Percentiles rank a stretch among this genome's conserved stretches.
These are phyloP conservation scores for Nakazawaea sp. DNA, from an alignment of 805 yeast genomes.

Conservation along the genomic window DNA sequence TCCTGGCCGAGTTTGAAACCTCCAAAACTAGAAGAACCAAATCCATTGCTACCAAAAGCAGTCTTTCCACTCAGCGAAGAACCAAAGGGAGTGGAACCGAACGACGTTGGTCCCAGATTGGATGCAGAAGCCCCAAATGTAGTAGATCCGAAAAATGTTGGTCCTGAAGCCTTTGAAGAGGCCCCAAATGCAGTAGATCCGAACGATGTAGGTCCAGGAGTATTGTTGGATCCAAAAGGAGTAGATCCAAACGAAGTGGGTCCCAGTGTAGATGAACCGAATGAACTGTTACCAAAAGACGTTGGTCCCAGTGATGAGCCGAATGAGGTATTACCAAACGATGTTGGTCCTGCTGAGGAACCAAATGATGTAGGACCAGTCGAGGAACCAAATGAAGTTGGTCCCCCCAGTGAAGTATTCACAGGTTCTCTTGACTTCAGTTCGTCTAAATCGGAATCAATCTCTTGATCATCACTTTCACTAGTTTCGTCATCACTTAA, in stretches of 20 bases:
- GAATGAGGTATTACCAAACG: not conserved
- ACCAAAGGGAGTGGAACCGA: constrained; percentile 16
- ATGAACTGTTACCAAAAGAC: constrained; percentile 7
- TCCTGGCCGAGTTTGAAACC: too few species aligned
- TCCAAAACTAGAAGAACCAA: constrained; percentile 12
- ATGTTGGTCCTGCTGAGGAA: not conserved
- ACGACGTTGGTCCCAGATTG: constrained; percentile 9
- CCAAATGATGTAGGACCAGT: constrained; percentile 11
- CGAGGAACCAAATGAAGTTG: constrained; percentile 14
- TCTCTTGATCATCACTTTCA: too few species aligned
- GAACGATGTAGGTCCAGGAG: too few species aligned
- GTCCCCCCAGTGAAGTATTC: too few species aligned
- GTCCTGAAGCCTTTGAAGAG: constrained; percentile 16
- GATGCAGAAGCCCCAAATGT: constrained; percentile 2
- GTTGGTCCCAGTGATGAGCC: constrained; percentile 5
- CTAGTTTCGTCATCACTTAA: too few species aligned
- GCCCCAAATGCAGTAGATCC: constrained; percentile 17
- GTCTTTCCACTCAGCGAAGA: constrained; percentile 11
- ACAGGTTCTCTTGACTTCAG: not conserved
- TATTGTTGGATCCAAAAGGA: constrained; percentile 5
- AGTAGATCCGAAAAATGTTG: constrained; percentile 8
- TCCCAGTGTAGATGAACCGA: not conserved
- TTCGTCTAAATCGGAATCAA: not conserved
- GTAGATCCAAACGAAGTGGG: constrained; percentile 10
- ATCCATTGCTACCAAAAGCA: constrained; percentile 17